These are phyloP conservation scores for Mycena rosella DNA, from an alignment of 768 basidiomycete species.

Conservation along the genomic window DNA sequence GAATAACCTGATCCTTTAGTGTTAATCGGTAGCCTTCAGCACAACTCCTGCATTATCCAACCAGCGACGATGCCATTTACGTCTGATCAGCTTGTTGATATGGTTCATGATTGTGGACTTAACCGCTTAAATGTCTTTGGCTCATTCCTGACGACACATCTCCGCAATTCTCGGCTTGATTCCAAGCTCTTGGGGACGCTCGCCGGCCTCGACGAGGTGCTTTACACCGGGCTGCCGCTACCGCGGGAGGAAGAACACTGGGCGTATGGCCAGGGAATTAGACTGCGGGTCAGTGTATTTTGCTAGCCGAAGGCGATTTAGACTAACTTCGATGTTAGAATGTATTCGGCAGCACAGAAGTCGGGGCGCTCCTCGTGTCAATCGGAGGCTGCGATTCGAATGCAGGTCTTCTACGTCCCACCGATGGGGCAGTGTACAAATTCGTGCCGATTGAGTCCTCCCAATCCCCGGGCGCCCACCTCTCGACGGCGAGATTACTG, in stretches of 20 bases:
- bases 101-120: conserved; percentile 75
- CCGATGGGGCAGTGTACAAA: conserved; percentile 76
- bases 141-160: conserved; percentile 73
- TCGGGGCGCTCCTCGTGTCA: conserved; percentile 78
- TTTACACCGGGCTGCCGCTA: conserved; percentile 76
- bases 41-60: conserved; percentile 60
- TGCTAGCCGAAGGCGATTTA: background rate
- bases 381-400: conserved; percentile 64
- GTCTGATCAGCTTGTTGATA: conserved; percentile 76
- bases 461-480: conserved; percentile 58
- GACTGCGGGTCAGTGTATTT: conserved; percentile 64
- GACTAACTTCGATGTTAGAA: conserved; percentile 58
- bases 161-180: conserved; percentile 70
- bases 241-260: conserved; percentile 78
- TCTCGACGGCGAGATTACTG: conserved; percentile 67
- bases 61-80: conserved; percentile 55
- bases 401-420: conserved; percentile 64
- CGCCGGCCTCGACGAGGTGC: conserved; percentile 68
- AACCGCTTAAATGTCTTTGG: conserved; percentile 85
- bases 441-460: conserved; percentile 69
- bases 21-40: conserved; percentile 78
- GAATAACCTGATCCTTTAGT: conserved; percentile 54
- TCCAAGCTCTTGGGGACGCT: conserved; percentile 72
- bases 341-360: conserved; percentile 86
- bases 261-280: conserved; percentile 74